phyloP scores from a whole-genome alignment of 1,284 basidiomycete genomes.

The Tylopilus orsonianus region DNA sequence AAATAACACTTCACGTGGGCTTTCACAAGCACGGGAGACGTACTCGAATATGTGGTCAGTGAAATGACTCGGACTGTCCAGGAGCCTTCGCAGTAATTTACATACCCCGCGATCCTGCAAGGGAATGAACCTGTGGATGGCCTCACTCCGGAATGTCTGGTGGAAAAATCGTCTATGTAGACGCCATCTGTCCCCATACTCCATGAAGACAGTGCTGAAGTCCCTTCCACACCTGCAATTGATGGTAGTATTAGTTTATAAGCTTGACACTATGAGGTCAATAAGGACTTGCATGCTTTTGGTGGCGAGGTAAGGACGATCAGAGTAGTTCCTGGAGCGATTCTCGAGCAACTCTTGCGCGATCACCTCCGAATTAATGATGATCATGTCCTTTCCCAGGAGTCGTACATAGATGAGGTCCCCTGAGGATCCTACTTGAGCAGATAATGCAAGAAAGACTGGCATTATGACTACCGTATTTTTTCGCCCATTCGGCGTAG shows the following conservation, averaged over 20 bases:
- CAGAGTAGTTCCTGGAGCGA: slow-evolving; percentile 39
- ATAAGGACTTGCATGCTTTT: slow-evolving; percentile 12
- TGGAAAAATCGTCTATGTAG: slow-evolving; percentile 40
- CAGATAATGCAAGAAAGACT: not conserved
- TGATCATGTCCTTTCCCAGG: slow-evolving; percentile 36
- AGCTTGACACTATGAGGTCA: not conserved
- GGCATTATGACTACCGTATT: slow-evolving; percentile 16
- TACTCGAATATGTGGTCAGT: slow-evolving; percentile 30
- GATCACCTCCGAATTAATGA: slow-evolving; percentile 39
- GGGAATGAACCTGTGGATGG: slow-evolving; percentile 26
- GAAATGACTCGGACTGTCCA: slow-evolving; percentile 31
- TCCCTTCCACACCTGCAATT: slow-evolving; percentile 40
- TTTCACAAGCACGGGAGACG: not conserved
- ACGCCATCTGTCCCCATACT: slow-evolving; percentile 44
- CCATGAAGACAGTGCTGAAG: slow-evolving; percentile 36
- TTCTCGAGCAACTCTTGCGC: slow-evolving; percentile 45
- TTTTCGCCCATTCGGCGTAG: slow-evolving; percentile 24
- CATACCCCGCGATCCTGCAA: slow-evolving; percentile 34
- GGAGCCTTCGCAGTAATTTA: slow-evolving; percentile 35
- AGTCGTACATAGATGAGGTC: slow-evolving; percentile 32
- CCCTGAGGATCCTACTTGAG: slow-evolving; percentile 20
- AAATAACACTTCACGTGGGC: not conserved
- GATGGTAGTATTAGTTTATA: slow-evolving; percentile 18
- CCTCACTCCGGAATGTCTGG: slow-evolving; percentile 33
- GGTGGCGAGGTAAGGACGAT: slow-evolving; percentile 22